Base-by-base conservation (phyloP, 2,329 filamentous ascomycete species). In the Ceratocystis alfenasii region DNA sequence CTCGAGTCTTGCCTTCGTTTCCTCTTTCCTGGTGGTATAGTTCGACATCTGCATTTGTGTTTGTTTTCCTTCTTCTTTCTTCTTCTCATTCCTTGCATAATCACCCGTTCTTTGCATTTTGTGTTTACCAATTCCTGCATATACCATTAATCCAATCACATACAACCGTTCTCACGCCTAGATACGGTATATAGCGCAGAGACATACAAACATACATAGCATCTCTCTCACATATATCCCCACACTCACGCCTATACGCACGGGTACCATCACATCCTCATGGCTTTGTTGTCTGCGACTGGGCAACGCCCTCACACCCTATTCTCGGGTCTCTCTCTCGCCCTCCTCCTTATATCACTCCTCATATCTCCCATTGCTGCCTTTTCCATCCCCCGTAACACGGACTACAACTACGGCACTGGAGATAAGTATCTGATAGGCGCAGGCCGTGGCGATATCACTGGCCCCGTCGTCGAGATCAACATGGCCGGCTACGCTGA, bases 401-500 rank as follows among this genome's bases (percentile, higher is more conserved):
- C 28, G 28, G 28, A 2, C 53, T 36, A 30, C 1, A 17, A 25
- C 15, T n/a, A 45, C 12, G 68, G 64, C 4, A 41, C 36, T 12
- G 36, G 36, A 4, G 68, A 69, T 53, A 68, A 60, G 62, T 83
- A 81, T 67, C 73, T 83, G 2, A 68, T 83, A 20, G 80, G 80
- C 2, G 79, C 78, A 12, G 80, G 81, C 55, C 82, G 81, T 69
- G 81, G 76, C 17, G 80, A 83, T 70, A 80, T 83, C 69, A 83
- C 80, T 1, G 80, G 88, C 3, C 90, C 90, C 0, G 88, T 94
- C 4, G 90, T 93, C 33, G 90, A 96, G 75, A 85, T 96, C 75
- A 90, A 90, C 72, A 83, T 96, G 75, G 94, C 92, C 80, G 92
- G 92, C 68, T 95, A 95, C 76, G 90, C 91, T 33, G 85, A 89